phyloP scores from a whole-genome alignment of 2,329 filamentous ascomycete genomes.

The Neonectria coccinea region DNA sequence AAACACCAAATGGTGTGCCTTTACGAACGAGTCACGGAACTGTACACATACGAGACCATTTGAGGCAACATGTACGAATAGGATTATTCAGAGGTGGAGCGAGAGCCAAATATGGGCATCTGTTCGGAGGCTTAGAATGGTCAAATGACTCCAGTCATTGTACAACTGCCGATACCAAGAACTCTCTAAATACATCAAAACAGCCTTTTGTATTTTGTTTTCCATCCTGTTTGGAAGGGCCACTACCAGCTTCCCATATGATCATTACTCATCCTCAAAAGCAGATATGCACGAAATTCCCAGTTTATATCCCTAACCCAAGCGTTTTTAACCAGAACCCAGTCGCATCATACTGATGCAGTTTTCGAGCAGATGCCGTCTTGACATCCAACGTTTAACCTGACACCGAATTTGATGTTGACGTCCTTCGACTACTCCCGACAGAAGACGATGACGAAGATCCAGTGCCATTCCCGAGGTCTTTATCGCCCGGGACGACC shows the following conservation, averaged over 20 bases:
- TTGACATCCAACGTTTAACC: constrained; percentile 28
- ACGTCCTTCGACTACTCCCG: constrained; percentile 37
- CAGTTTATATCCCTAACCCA: constrained; percentile 10
- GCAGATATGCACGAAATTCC: constrained; percentile 1
- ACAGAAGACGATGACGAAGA: constrained; percentile 44
- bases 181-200: constrained; percentile 35
- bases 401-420: constrained; percentile 38
- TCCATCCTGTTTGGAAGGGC: constrained; percentile 6
- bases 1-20: constrained; percentile 2
- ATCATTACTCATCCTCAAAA: constrained; percentile 20
- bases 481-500: constrained; percentile 72
- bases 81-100: constrained; percentile 35
- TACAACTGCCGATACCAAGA: constrained; percentile 44
- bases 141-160: constrained; percentile 31
- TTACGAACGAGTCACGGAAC: constrained; percentile 26
- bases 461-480: constrained; percentile 47
- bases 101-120: constrained; percentile 30
- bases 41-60: constrained; percentile 40
- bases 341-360: background rate
- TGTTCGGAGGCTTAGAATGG: constrained; percentile 24
- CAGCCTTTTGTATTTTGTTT: constrained; percentile 33
- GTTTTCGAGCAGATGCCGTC: background rate
- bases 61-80: constrained; percentile 39
- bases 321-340: background rate
- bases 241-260: constrained; percentile 7